Evolutionary conservation across 2,329 filamentous ascomycete genomes (phyloP), one percentile per base, ranked within the genome.

Genomic region (Ascocoryne sarcoides): DNA sequence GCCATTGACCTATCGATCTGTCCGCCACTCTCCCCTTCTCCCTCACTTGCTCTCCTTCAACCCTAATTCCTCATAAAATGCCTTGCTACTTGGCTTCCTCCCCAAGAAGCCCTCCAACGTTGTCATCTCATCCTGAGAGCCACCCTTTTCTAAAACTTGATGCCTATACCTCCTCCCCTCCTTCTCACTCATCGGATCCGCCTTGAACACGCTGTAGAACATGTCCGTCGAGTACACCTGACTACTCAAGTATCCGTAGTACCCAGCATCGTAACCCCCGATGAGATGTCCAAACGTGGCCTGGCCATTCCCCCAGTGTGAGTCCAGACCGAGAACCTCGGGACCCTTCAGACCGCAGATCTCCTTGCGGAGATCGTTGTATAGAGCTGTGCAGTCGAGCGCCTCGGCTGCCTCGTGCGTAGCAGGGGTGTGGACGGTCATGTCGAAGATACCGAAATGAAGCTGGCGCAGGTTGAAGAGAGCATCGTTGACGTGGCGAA

Each of bases 181-280:
- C 49, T 73, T 74, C 21, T 70, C 71, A 59, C 88, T 75, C 84
- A 90, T 88, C 0, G 85, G 85, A 59, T 89, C 70, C 51, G 75
- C 69, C 66, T 82, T 80, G 66, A 92, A 92, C 34, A 84, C 79
- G 0, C 74, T 74, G 63, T 85, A 79, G 69, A 90, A 93, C 84
- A 93, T 90, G 62, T 93, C 85, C 18, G 82, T 75, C 16, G 79
- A 84, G 64, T 89, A 92, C 14, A 92, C 86, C 60, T 86, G 75
- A 1, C 81, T 86, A 48, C 75, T 82, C 23, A 82, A 65, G 57
- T 82, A 83, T 53, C 78, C 77, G 61, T 92, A 92, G 65, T 90
- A 90, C 32, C 84, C 84, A 20, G 85, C 84, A 60, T 90, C 85
- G 56, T 92, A 92, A 2, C 85, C 85, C 39, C 84, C 84, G 45